Percentiles rank a stretch among this genome's conserved stretches.
These are phyloP conservation scores for Artemisia annua DNA, from an alignment of 129 eudicot species.

Conservation along the genomic window DNA sequence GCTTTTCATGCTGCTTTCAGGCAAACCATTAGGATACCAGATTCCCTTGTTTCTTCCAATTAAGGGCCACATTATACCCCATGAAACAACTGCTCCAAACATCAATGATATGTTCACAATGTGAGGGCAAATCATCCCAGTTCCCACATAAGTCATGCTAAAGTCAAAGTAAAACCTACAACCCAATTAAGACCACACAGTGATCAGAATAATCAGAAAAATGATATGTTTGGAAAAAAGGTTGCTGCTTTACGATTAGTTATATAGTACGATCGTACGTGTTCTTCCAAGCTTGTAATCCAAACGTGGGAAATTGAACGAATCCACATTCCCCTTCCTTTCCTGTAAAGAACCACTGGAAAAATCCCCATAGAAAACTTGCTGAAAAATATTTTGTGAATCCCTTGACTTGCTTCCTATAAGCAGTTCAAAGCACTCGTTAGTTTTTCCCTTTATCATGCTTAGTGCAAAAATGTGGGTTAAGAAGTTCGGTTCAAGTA, in stretches of 20 bases:
- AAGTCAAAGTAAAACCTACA: slow-evolving; percentile 91
- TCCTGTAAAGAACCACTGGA: slow-evolving; percentile 89
- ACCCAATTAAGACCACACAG: not conserved
- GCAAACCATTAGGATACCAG: slow-evolving; percentile 69
- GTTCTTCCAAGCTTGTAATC: slow-evolving; percentile 55
- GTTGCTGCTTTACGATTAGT: not conserved
- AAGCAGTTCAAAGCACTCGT: not conserved
- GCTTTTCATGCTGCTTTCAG: slow-evolving; percentile 78
- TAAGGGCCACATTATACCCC: slow-evolving; percentile 97
- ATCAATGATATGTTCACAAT: slow-evolving; percentile 82
- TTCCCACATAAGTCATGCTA: slow-evolving; percentile 89
- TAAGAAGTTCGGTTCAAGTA: slow-evolving; percentile 20
- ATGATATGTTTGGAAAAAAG: not conserved
- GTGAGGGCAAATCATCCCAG: slow-evolving; percentile 95
- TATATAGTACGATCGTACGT: slow-evolving; percentile 30
- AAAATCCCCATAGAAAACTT: slow-evolving; percentile 85
- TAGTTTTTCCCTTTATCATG: not conserved
- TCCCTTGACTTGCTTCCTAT: slow-evolving; percentile 78
- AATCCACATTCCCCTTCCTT: slow-evolving; percentile 59
- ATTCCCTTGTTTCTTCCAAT: slow-evolving; percentile 54
- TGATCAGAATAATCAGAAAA: not conserved
- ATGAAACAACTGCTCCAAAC: slow-evolving; percentile 81
- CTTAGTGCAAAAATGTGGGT: not conserved
- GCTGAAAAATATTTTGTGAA: slow-evolving; percentile 63
- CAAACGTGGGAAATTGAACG: slow-evolving; percentile 62